Conservation (phyloP, 2,329 filamentous ascomycete species). For the Arthrobotrys megalospora region DNA sequence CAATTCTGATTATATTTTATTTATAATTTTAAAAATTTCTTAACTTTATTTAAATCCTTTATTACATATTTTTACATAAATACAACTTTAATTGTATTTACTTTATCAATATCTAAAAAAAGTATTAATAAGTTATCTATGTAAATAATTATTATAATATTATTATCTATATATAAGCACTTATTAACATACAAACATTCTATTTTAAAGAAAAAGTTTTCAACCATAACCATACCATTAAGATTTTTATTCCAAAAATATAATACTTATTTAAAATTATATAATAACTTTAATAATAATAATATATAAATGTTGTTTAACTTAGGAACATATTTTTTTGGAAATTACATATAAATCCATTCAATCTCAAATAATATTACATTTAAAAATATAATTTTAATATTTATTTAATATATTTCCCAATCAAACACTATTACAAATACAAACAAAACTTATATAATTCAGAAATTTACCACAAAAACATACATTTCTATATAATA, state of each 20-base stretch:
- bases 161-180: neutral
- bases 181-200: neutral
- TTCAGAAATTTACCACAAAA: constrained; percentile 5
- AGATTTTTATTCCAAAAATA: too few relatives aligned
- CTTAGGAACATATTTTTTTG: neutral
- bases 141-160: neutral
- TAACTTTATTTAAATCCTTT: neutral
- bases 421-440: too few relatives aligned
- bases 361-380: neutral
- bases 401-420: too few relatives aligned
- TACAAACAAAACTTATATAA: too few relatives aligned
- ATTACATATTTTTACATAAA: neutral
- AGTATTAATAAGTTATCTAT: neutral
- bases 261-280: too few relatives aligned
- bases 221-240: too few relatives aligned
- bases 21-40: constrained; percentile 8
- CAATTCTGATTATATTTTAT: too few relatives aligned
- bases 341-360: constrained; percentile 8
- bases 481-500: constrained; percentile 6
- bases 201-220: too few relatives aligned
- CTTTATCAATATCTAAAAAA: neutral
- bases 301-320: too few relatives aligned
- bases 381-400: neutral
- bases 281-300: constrained; percentile 3
- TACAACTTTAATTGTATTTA: neutral